These are phyloP conservation scores for Talaromyces islandicus DNA, from an alignment of 2,329 filamentous ascomycete genomes.

Conservation along the genomic window DNA sequence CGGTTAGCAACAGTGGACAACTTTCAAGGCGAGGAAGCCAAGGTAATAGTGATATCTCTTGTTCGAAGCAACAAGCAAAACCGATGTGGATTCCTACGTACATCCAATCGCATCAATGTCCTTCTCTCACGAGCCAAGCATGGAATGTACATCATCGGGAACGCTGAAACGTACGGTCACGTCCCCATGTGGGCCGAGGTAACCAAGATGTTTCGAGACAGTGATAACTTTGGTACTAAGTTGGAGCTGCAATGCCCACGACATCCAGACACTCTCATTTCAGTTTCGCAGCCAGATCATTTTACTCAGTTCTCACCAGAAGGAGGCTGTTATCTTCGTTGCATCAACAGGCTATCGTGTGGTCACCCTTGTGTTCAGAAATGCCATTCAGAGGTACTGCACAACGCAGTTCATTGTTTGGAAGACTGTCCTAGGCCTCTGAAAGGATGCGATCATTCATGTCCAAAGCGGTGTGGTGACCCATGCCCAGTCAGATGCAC, in stretches of 20 bases:
- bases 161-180: constrained; percentile 51
- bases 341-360: constrained; percentile 39
- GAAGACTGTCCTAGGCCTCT: constrained; percentile 33
- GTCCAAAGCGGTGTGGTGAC: constrained; percentile 36
- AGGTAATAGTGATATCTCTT: constrained; percentile 63
- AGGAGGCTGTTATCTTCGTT: constrained; percentile 53
- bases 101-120: constrained; percentile 64
- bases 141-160: constrained; percentile 67
- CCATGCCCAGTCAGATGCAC: constrained; percentile 32
- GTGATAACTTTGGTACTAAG: constrained; percentile 43
- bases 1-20: constrained; percentile 65
- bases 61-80: constrained; percentile 60
- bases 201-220: constrained; percentile 43
- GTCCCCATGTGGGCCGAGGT: constrained; percentile 62
- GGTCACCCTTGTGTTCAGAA: constrained; percentile 41
- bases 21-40: constrained; percentile 71
- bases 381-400: constrained; percentile 41
- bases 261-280: constrained; percentile 49
- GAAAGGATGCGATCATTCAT: constrained; percentile 37
- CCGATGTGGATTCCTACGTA: constrained; percentile 60
- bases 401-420: constrained; percentile 35
- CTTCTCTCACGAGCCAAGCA: constrained; percentile 61
- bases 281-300: constrained; percentile 50
- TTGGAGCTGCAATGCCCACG: constrained; percentile 57
- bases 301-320: constrained; percentile 54